phyloP scores from a whole-genome alignment of 345 rosid species.

The Psidium friedrichsthalianum region DNA sequence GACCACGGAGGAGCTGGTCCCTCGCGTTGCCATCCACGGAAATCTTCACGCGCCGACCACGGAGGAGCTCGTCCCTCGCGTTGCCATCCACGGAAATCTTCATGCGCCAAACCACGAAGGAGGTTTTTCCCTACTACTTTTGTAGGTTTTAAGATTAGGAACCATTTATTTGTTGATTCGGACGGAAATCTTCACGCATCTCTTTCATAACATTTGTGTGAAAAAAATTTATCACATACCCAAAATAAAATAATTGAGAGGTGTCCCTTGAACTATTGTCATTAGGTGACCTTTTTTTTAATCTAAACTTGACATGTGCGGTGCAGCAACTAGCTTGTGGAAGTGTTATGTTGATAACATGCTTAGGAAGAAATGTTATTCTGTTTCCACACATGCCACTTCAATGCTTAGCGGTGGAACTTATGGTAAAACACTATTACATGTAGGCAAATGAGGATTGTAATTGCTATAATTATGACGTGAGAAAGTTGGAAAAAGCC shows the following conservation, averaged over 20 bases:
- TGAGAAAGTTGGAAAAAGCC: conserved; percentile 78
- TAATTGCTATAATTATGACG: conserved; percentile 83
- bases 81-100: too few species aligned
- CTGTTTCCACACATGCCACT: neutral
- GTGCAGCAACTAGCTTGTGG: neutral
- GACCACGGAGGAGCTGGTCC: too few species aligned
- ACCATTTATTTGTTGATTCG: too few species aligned
- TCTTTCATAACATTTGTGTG: too few species aligned
- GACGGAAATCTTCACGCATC: too few species aligned
- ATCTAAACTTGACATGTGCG: neutral
- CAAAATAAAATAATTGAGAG: neutral
- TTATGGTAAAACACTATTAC: neutral
- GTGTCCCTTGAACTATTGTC: neutral
- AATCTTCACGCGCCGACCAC: too few species aligned
- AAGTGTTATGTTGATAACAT: neutral
- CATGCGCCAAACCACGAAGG: too few species aligned
- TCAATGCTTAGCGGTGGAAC: neutral
- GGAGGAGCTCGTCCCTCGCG: too few species aligned
- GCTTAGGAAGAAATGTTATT: neutral
- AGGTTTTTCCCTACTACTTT: too few species aligned
- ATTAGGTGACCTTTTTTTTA: neutral
- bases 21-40: too few species aligned
- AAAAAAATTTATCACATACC: too few species aligned
- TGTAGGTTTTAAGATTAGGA: too few species aligned
- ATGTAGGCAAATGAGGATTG: conserved; percentile 95